phyloP scores from a whole-genome alignment of 306 rosid genomes.

The Cucumis cinereus region DNA sequence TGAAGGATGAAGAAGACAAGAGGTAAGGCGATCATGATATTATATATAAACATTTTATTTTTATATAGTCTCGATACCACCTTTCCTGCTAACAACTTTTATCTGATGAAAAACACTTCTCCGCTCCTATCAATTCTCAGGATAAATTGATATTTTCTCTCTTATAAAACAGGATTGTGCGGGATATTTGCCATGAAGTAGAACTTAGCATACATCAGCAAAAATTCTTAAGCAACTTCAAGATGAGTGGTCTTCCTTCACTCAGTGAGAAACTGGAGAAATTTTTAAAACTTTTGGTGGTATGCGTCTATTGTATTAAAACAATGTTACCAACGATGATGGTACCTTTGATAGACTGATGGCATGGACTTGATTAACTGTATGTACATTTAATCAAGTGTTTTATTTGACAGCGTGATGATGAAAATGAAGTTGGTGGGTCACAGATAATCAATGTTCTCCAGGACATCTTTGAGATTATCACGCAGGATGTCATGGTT shows the following conservation, averaged over 20 bases:
- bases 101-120: background rate
- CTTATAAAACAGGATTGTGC: conserved; percentile 39
- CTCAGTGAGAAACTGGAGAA: conserved; percentile 85
- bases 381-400: conserved; percentile 8
- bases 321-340: background rate
- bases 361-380: conserved; percentile 2
- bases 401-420: conserved; percentile 37
- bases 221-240: conserved; percentile 45
- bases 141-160: conserved; percentile 8
- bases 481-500: conserved; percentile 75
- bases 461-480: conserved; percentile 90
- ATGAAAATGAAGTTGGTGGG: conserved; percentile 20
- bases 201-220: conserved; percentile 16
- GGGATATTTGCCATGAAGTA: conserved; percentile 25
- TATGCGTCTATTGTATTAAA: conserved; percentile 1
- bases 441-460: conserved; percentile 74
- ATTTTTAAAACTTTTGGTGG: conserved; percentile 62
- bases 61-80: background rate
- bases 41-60: background rate
- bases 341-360: conserved; percentile 1
- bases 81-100: background rate
- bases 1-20: conserved; percentile 39
- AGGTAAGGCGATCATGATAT: conserved; percentile 33
- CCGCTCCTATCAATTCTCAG: background rate
- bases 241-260: conserved; percentile 63